Evolutionary conservation across 176 grass and related monocot species (phyloP).

Genomic region (Juncus inflexus): DNA sequence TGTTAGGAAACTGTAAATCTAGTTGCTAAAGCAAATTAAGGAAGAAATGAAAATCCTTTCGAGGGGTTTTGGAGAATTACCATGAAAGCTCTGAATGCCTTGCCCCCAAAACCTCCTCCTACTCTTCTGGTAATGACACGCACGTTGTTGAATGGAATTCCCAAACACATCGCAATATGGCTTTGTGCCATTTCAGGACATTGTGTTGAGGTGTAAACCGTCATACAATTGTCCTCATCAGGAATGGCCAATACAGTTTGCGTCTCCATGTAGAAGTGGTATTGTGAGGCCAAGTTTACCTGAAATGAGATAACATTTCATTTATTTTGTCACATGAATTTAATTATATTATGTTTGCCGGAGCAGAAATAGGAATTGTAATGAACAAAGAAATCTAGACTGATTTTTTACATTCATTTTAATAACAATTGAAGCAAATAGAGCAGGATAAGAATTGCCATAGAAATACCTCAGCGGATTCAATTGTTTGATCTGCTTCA

Average conservation of each 20-base stretch:
- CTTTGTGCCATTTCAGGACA: slow-evolving; percentile 36
- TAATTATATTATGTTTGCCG: no score
- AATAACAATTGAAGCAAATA: neutral
- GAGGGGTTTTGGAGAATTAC: slow-evolving; percentile 24
- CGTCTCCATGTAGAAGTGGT: slow-evolving; percentile 83
- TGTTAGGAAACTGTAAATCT: neutral
- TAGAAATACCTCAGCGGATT: slow-evolving; percentile 31
- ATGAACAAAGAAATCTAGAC: no score
- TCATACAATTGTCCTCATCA: slow-evolving; percentile 64
- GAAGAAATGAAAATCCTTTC: neutral
- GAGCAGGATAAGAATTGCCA: no score
- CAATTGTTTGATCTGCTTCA: slow-evolving; percentile 34
- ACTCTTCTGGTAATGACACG: slow-evolving; percentile 66
- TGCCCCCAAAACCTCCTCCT: slow-evolving; percentile 77
- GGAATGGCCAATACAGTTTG: slow-evolving; percentile 57
- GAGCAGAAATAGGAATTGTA: no score
- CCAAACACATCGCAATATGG: slow-evolving; percentile 56
- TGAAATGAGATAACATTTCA: slow-evolving; percentile 22
- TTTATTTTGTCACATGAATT: no score
- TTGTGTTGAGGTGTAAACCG: slow-evolving; percentile 57
- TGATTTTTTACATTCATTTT: no score
- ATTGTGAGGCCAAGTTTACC: slow-evolving; percentile 67
- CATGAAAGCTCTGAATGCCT: slow-evolving; percentile 25
- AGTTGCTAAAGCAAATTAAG: neutral
- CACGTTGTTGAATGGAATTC: slow-evolving; percentile 53